Evolutionary conservation across 352 stramenopile species (phyloP), one percentile per base, ranked within the genome.

Genomic region (Phytophthora macrochlamydospora): DNA sequence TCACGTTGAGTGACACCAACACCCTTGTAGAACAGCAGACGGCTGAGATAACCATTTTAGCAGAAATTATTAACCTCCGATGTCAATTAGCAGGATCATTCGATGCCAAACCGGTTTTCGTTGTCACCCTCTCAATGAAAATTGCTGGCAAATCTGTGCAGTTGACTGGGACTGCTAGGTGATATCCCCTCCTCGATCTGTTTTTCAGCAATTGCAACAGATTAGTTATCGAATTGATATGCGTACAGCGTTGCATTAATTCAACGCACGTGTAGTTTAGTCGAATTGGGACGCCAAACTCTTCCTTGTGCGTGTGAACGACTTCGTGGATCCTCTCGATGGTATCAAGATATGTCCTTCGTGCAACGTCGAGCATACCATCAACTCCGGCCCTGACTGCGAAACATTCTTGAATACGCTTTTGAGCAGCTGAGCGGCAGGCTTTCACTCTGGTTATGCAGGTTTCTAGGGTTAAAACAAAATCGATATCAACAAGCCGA

Each of bases 21-120:
- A 90, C 71, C 59, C 92, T 94, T 18, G 93, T 98, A 1, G 92
- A 97, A 59, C 93, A 98, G 18, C 76, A 78, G 32, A 96, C 87
- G 12, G 69, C 88, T 96, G 67, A 51, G 38, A 7, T 48, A 59
- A 71, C 7, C 35, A 62, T 2, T 62, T 14, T 49, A 7, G 18
- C 33, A 61, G 28, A 71, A 40, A 7, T 18, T 33, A 14, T 59
- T 18, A 40, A 11, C 9, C 35, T 40, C 9, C 6, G 35, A 11
- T 40, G 35, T 76, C 18, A 67, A 38, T 43, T 24, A 52, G 13
- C 29, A 12, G 24, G 51, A 12, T 29, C 31, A n/a, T 3, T 65
- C 42, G 3, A 38, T 43, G 14, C 29, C 50, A 38, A 53, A 93
- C 88, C 75, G 78, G 79, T 90, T 67, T 79, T 91, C 40, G 73